Percentiles rank a stretch among this genome's conserved stretches.
Evolutionary conservation across 2,329 filamentous ascomycete genomes (phyloP).

Genomic region (Lizonia empirigonia): DNA sequence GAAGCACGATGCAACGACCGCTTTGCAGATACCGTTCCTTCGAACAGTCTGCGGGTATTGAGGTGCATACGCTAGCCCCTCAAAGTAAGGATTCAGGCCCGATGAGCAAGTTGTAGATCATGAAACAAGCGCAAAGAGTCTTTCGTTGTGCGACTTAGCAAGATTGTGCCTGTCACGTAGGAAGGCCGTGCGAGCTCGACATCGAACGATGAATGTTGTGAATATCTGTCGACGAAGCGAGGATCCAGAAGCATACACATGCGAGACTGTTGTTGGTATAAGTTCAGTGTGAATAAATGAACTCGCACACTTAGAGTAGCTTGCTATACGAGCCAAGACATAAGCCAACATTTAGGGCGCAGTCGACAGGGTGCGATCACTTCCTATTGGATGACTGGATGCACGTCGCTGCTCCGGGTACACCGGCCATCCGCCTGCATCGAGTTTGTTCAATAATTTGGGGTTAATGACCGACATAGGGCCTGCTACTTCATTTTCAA

Average conservation of each 20-base stretch:
- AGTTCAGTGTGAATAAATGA: neutral
- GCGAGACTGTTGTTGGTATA: neutral
- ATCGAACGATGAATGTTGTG: neutral
- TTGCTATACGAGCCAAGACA: slow-evolving; percentile 13
- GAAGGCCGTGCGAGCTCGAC: neutral
- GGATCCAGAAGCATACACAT: neutral
- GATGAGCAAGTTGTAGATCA: slow-evolving; percentile 9
- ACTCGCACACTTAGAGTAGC: neutral
- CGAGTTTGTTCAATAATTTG: neutral
- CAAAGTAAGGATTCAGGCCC: neutral
- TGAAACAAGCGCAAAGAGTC: slow-evolving; percentile 7
- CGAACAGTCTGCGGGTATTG: slow-evolving; percentile 8
- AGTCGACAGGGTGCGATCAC: neutral
- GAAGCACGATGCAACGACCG: neutral
- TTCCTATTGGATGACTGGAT: neutral
- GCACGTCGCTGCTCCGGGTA: neutral
- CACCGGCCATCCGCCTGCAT: neutral
- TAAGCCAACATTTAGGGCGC: slow-evolving; percentile 1
- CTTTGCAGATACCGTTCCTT: slow-evolving; percentile 5
- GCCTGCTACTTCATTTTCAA: no score
- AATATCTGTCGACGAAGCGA: neutral
- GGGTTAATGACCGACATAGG: slow-evolving; percentile 2
- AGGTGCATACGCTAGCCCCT: neutral
- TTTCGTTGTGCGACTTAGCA: neutral
- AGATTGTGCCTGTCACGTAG: neutral